Evolutionary conservation across 148 eudicot species (phyloP), one percentile per base, ranked within the genome.

Genomic region (Cornus controversa): DNA sequence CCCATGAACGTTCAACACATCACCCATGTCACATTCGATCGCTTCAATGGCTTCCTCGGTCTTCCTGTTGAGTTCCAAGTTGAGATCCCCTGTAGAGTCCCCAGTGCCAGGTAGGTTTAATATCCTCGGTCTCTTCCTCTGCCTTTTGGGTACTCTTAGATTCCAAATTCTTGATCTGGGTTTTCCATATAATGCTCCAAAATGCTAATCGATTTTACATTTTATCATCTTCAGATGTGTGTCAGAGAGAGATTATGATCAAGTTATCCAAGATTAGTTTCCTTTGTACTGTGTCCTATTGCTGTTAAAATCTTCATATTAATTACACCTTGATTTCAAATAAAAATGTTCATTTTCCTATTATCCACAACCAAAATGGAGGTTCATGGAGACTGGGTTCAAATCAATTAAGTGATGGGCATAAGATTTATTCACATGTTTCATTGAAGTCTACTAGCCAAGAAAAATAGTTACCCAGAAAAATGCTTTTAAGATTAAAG

Each of bases 61-160:
- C 94, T 95, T 73, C 97, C 99, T 27, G 88, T 80, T 47, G 97
- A 91, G 78, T 87, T 89, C 64, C 80, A 89, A 72, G 88, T 89
- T 78, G 94, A 88, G 63, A 84, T 95, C 47, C 99, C 97, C 18
- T 70, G 82, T 20, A 85, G 89, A 77, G 93, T 85, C 25, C 99
- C 99, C 58, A 93, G 98, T 79, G 98, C 98, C 81, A 93, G 98
- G 98, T 93, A 93, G 98, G 98, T 93, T 53, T 62, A 26, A 67
- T 74, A 0, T 69, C 8, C n/a, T n/a, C n/a, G n/a, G n/a, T 40
- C 16, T 11, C 20, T 54, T 18, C 31, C 25, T 23, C 15, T 66
- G 13, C 22, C 22, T 74, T 24, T 80, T 3, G 18, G 15, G 26
- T 25, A 6, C 40, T 5, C 36, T 74, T 25, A 25, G 40, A 2